Percentiles rank a stretch among this genome's conserved stretches.
Evolutionary conservation across 805 yeast species (phyloP).

Genomic region (Torulaspora gathmanii): DNA sequence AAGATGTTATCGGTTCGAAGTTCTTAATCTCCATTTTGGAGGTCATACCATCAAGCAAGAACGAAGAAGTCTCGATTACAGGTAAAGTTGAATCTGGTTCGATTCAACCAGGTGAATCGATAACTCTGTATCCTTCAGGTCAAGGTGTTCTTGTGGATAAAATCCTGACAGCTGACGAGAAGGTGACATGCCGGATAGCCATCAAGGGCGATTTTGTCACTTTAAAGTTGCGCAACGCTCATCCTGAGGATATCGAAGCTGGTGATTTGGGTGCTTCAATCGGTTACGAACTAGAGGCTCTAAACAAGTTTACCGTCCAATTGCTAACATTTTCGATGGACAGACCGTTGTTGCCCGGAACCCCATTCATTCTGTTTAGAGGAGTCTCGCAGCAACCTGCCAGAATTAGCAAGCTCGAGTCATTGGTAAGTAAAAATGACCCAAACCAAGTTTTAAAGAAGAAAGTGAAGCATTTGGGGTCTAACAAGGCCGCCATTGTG

Average conservation of each 20-base stretch:
- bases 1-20: slow-evolving; percentile 36
- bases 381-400: slow-evolving; percentile 73
- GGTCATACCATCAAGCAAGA: slow-evolving; percentile 47
- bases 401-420: slow-evolving; percentile 47
- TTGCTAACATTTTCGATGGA: slow-evolving; percentile 59
- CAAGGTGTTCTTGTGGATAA: slow-evolving; percentile 38
- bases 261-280: slow-evolving; percentile 62
- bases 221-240: slow-evolving; percentile 38
- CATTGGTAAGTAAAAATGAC: slow-evolving; percentile 67
- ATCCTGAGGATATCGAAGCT: slow-evolving; percentile 46
- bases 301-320: slow-evolving; percentile 49
- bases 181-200: slow-evolving; percentile 34
- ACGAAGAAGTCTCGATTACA: slow-evolving; percentile 44
- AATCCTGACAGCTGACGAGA: slow-evolving; percentile 26
- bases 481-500: slow-evolving; percentile 93
- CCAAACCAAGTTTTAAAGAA: slow-evolving; percentile 82
- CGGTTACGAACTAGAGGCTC: slow-evolving; percentile 44
- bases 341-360: slow-evolving; percentile 74
- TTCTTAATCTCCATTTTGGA: slow-evolving; percentile 64
- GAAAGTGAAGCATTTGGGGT: slow-evolving; percentile 90
- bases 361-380: slow-evolving; percentile 71
- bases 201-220: slow-evolving; percentile 53
- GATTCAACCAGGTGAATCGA: slow-evolving; percentile 64
- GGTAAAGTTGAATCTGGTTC: slow-evolving; percentile 42
- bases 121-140: slow-evolving; percentile 51